These are phyloP conservation scores for Starmera pachycereana DNA, from an alignment of 805 yeast species.

Conservation along the genomic window DNA sequence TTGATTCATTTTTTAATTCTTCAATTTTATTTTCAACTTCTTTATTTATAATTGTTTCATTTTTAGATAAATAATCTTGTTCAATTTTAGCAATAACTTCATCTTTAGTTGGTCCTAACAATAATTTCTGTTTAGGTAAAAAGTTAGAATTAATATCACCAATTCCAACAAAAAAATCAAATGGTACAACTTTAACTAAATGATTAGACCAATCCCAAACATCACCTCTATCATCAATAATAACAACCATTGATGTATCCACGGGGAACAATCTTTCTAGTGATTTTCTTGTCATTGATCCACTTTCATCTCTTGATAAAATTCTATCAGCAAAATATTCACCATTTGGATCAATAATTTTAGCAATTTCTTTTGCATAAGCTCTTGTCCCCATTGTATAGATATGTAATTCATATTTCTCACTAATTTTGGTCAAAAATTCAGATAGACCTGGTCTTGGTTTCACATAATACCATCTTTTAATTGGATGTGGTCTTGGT, in stretches of 20 bases:
- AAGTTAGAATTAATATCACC: constrained; percentile 95
- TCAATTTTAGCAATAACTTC: constrained; percentile 48
- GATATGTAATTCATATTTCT: constrained; percentile 80
- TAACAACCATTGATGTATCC: constrained; percentile 91
- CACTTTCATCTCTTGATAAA: constrained; percentile 89
- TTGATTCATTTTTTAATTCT: constrained; percentile 22
- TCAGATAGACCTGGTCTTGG: constrained; percentile 77
- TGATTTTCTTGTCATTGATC: constrained; percentile 82
- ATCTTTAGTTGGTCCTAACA: constrained; percentile 53
- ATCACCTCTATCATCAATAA: constrained; percentile 96
- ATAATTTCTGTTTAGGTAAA: constrained; percentile 63
- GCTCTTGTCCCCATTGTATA: constrained; percentile 98
- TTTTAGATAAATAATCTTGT: constrained; percentile 25
- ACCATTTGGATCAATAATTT: constrained; percentile 85
- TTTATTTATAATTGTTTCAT: constrained; percentile 17
- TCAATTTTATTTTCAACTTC: constrained; percentile 18
- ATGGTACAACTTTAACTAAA: constrained; percentile 86
- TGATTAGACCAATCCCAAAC: constrained; percentile 98
- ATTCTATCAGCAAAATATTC: constrained; percentile 84
- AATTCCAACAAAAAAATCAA: constrained; percentile 91
- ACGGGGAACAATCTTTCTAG: constrained; percentile 86
- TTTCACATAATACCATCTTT: constrained; percentile 86
- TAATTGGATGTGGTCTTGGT: constrained; percentile 39
- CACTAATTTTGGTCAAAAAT: constrained; percentile 54
- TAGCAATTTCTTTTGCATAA: constrained; percentile 83